phyloP scores from a whole-genome alignment of 768 basidiomycete genomes.

The Boletus pseudo-olivaceus region DNA sequence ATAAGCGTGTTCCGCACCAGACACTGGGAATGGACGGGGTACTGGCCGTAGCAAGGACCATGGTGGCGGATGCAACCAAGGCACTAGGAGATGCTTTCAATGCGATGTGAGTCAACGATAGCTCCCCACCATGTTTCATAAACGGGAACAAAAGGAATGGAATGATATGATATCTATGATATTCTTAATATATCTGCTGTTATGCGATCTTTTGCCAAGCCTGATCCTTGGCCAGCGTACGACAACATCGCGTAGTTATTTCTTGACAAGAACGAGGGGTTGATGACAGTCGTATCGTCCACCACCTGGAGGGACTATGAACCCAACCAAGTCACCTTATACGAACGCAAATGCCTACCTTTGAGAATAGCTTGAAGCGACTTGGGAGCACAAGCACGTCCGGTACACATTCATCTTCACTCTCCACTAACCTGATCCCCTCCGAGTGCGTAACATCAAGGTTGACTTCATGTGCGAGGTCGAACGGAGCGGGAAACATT shows the following conservation, averaged over 20 bases:
- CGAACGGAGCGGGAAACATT: constrained; percentile 80
- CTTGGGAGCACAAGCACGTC: constrained; percentile 88
- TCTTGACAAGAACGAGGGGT: constrained; percentile 77
- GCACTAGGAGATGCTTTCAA: constrained; percentile 19
- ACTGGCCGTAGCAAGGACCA: constrained; percentile 9
- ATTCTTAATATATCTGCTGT: constrained; percentile 23
- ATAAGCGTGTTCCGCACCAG: constrained; percentile 60
- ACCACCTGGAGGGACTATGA: constrained; percentile 51
- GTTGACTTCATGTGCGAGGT: constrained; percentile 76
- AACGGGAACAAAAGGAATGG: neutral
- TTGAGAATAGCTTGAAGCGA: constrained; percentile 84
- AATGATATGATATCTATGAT: constrained; percentile 14
- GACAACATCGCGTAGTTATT: constrained; percentile 49
- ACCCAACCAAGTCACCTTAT: neutral
- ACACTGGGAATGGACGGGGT: constrained; percentile 67
- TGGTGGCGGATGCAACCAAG: constrained; percentile 21
- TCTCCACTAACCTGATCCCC: constrained; percentile 37
- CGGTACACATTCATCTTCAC: constrained; percentile 51
- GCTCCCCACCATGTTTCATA: neutral
- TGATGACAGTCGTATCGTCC: constrained; percentile 74
- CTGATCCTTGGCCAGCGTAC: constrained; percentile 27
- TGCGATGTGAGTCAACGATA: neutral
- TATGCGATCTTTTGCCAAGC: constrained; percentile 28
- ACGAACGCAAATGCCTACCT: constrained; percentile 45
- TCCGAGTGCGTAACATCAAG: constrained; percentile 82